Percentiles rank a stretch among this genome's conserved stretches.
Conservation (phyloP, 495 filamentous ascomycete genomes). For the Amphirosellinia nigrospora region DNA sequence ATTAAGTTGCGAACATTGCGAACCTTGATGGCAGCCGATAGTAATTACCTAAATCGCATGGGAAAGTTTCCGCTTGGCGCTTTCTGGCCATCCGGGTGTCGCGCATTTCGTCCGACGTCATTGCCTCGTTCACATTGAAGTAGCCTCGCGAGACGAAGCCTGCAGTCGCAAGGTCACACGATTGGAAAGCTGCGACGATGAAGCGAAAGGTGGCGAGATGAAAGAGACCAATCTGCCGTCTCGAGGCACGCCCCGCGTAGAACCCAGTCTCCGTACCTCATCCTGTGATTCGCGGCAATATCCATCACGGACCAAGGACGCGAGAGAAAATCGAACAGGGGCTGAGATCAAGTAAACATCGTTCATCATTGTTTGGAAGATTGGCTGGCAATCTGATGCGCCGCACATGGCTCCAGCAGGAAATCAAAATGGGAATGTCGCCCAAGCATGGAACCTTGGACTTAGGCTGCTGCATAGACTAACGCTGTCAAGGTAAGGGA, state of each 20-base stretch:
- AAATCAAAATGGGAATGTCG: too few species aligned
- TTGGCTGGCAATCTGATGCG: constrained; percentile 9
- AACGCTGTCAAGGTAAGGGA: too few species aligned
- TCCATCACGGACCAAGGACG: neutral
- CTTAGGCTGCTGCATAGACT: too few species aligned
- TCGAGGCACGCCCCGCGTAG: neutral
- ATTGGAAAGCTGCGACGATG: neutral
- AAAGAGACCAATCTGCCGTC: neutral
- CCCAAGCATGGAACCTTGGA: too few species aligned
- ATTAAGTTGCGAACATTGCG: too few species aligned
- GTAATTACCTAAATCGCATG: neutral
- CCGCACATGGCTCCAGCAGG: too few species aligned
- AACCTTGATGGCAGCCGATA: constrained; percentile 19
- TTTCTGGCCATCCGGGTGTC: constrained; percentile 14
- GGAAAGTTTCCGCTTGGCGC: neutral
- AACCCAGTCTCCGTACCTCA: neutral
- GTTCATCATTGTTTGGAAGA: neutral
- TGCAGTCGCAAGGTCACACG: constrained; percentile 1
- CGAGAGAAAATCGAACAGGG: neutral
- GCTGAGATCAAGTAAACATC: too few species aligned
- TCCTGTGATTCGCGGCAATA: neutral
- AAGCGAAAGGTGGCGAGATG: neutral
- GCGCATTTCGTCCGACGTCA: neutral
- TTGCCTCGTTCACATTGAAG: neutral
- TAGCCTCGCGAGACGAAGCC: neutral